A percentile compares a stretch with the other conserved stretches of the same genome.
These are phyloP conservation scores for Rozella allomycis DNA, from an alignment of 371 early-diverging fungal genomes.

Conservation along the genomic window DNA sequence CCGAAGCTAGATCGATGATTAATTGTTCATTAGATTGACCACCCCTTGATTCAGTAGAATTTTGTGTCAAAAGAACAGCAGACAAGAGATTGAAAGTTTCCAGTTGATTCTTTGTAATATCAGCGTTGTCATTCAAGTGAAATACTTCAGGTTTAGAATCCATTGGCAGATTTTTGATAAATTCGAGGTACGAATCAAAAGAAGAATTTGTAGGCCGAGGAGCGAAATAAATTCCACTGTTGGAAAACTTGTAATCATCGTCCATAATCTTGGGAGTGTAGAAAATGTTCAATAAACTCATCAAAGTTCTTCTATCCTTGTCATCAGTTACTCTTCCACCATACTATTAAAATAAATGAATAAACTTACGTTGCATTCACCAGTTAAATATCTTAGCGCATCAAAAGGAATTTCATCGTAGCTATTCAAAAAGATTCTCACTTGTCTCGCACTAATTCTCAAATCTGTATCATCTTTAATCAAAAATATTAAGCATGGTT, in stretches of 20 bases:
- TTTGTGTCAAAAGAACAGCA: constrained; percentile 21
- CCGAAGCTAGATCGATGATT: constrained; percentile 15
- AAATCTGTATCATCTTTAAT: constrained; percentile 28
- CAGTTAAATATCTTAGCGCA: constrained; percentile 25
- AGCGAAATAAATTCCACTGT: constrained; percentile 13
- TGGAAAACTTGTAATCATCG: constrained; percentile 11
- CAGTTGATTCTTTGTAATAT: constrained; percentile 25
- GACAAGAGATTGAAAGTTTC: constrained; percentile 22
- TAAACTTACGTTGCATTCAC: constrained; percentile 23
- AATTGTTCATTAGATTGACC: constrained; percentile 24
- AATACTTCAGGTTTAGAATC: constrained; percentile 28
- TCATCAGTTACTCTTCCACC: constrained; percentile 31
- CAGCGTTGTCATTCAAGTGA: constrained; percentile 28
- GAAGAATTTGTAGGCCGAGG: constrained; percentile 10
- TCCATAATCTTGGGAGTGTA: constrained; percentile 13
- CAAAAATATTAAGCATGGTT: no score
- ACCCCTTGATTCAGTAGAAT: constrained; percentile 14
- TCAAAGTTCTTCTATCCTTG: constrained; percentile 20
- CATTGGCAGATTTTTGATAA: constrained; percentile 18
- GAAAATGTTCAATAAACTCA: constrained; percentile 13
- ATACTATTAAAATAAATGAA: constrained; percentile 7
- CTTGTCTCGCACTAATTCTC: constrained; percentile 21
- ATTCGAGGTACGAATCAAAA: constrained; percentile 13
- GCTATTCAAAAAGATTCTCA: constrained; percentile 22
- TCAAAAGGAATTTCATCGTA: constrained; percentile 26